Base-by-base conservation (phyloP, 176 grass and related monocot genomes). In the Zea luxurians region DNA sequence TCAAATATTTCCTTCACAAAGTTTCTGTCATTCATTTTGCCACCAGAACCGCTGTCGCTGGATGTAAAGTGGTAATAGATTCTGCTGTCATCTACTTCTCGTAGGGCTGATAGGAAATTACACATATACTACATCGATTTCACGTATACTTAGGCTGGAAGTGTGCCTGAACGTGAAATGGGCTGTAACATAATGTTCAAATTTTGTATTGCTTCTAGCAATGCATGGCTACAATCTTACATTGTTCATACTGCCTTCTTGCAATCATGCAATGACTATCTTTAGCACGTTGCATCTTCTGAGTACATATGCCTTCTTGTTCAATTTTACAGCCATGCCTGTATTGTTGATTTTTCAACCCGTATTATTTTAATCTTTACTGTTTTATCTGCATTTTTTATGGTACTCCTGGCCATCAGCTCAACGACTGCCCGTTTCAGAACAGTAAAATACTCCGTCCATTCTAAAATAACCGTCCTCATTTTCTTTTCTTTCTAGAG, bases 1-100 rank as follows among this genome's bases (percentile, higher is more conserved):
- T 92, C 87, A 64, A 98, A 98, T 67, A 38, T 94, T 75, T 98
- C 95, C 37, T 98, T 94, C 68, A 92, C 95, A 10, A 82, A 88
- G 71, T 98, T 94, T 67, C 61, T 79, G 45, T 83, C 83, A 2
- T 77, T 98, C 27, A 78, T 92, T 44, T 84, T 92, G 43, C 95
- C 89, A 62, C 95, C 91, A 63, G 92, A 98, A 68, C 87, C 89
- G 3, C 68, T 97, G 48, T 81, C 86, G 5, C 73, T 98, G 68
- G 95, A 98, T 73, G 92, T 90, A 10, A 89, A 94, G 68, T 98
- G 95, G 91, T 98, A 88, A 85, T 78, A 63, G 5, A 5, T 45
- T 71, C 46, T 70, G 17, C 49, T 64, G 17, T 15, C 6, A 7
- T 80, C 62, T 63, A 10, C 80, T 45, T 76, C 4, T 77, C 7